These are phyloP conservation scores for Penicillium macrosclerotiorum DNA, from an alignment of 495 filamentous ascomycete genomes.

Conservation along the genomic window DNA sequence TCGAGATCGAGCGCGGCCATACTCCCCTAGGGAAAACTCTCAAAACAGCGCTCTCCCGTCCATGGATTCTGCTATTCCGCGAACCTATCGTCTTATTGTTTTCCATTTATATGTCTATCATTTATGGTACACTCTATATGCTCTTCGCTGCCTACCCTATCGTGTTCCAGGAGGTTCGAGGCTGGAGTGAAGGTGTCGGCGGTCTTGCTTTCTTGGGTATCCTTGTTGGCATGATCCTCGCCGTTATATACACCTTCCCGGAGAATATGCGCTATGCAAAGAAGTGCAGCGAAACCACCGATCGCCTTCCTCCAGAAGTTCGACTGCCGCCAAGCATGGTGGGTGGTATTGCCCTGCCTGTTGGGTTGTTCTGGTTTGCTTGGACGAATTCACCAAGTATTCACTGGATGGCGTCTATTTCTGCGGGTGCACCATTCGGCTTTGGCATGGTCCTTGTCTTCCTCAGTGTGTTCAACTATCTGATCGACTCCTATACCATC, in stretches of 20 bases:
- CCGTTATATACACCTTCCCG: slow-evolving; percentile 39
- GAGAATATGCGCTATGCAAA: slow-evolving; percentile 42
- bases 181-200: slow-evolving; percentile 65
- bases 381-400: slow-evolving; percentile 64
- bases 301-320: slow-evolving; percentile 38
- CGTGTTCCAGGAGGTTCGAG: slow-evolving; percentile 68
- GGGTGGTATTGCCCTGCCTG: slow-evolving; percentile 38
- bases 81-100: slow-evolving; percentile 58
- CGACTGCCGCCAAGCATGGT: slow-evolving; percentile 39
- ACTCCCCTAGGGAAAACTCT: slow-evolving; percentile 25
- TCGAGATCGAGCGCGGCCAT: slow-evolving; percentile 36
- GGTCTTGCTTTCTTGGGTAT: slow-evolving; percentile 76
- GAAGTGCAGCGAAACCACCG: slow-evolving; percentile 27
- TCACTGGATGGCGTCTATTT: slow-evolving; percentile 63
- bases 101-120: slow-evolving; percentile 66
- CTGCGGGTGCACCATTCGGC: slow-evolving; percentile 63
- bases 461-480: slow-evolving; percentile 67
- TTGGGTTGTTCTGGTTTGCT: slow-evolving; percentile 59
- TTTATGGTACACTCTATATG: slow-evolving; percentile 73
- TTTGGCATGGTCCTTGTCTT: slow-evolving; percentile 71
- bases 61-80: slow-evolving; percentile 39
- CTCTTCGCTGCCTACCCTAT: slow-evolving; percentile 76
- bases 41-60: slow-evolving; percentile 37
- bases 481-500: slow-evolving; percentile 72
- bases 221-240: slow-evolving; percentile 70